Evolutionary conservation across 2,329 filamentous ascomycete species (phyloP), one percentile per base, ranked within the genome.

Genomic region (Pseudohalonectria lignicola): DNA sequence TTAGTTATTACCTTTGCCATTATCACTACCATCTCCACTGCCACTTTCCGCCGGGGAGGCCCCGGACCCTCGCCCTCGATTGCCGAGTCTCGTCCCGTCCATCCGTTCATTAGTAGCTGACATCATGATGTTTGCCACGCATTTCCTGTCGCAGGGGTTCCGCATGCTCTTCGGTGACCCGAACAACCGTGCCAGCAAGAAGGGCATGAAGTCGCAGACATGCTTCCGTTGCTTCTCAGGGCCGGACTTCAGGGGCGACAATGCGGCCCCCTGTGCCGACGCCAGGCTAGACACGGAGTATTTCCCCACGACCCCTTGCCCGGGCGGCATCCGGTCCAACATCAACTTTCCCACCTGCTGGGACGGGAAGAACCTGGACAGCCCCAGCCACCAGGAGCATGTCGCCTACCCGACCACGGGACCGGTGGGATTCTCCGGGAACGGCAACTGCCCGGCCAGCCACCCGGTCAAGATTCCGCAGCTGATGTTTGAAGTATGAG

Each of bases 361-460:
- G 76, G 64, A 80, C 42, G 75, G 76, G 17, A 55, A 59, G 29
- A 65, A 76, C 44, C 46, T 72, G 10, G 72, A 78, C 48, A 63
- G 64, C 8, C 28, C 57, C 1, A 61, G 76, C 50, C 72, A 78
- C 52, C 45, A 47, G 41, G 43, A 42, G 17, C 45, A 47, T 17
- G 61, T 75, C 43, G 57, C 61, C 10, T 74, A 74, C 40, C 70
- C 70, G 5, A 50, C 9, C 44, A 45, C 11, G 8, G 42, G 44
- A 3, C 31, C 31, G 15, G 7, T 16, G 7, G 46, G 45, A 17
- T 50, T 45, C 4, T 51, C 58, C 16, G 60, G 67, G 39, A 57
- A 49, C 29, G 71, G 69, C 11, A 46, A 48, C n/a, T 76, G 71
- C 45, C 71, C 71, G 0, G 30, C 52, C 4, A 58, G 57, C 3